These are phyloP conservation scores for Coniella vitis DNA, from an alignment of 2,329 filamentous ascomycete species.

Conservation along the genomic window DNA sequence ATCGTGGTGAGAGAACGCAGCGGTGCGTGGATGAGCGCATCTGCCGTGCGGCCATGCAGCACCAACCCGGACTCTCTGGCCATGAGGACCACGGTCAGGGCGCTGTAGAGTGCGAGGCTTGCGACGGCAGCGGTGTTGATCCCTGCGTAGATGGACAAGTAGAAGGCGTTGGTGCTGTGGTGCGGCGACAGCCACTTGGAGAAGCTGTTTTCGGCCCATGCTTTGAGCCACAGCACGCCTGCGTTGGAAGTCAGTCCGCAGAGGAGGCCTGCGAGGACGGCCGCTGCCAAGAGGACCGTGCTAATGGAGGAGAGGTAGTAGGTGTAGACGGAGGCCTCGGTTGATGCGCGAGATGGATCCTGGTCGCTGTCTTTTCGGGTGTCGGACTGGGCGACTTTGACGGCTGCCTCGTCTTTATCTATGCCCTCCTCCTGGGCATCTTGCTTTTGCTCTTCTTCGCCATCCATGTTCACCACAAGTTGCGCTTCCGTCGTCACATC, in stretches of 20 bases:
- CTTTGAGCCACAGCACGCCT: slow-evolving; percentile 14
- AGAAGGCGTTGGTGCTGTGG: slow-evolving; percentile 21
- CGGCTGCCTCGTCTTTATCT: neutral
- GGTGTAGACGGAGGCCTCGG: slow-evolving; percentile 4
- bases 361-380: neutral
- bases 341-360: neutral
- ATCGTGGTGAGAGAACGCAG: slow-evolving; percentile 21
- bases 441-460: neutral
- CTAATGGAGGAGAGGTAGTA: slow-evolving; percentile 12
- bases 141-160: slow-evolving; percentile 24
- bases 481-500: neutral
- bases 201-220: slow-evolving; percentile 16
- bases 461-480: neutral
- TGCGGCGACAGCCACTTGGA: neutral
- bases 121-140: slow-evolving; percentile 19
- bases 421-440: too few relatives aligned
- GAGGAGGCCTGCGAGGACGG: neutral
- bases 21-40: slow-evolving; percentile 27
- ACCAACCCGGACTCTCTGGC: slow-evolving; percentile 18
- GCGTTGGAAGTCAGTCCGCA: slow-evolving; percentile 6
- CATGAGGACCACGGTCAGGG: slow-evolving; percentile 19
- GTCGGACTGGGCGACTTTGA: too few relatives aligned
- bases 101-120: slow-evolving; percentile 19
- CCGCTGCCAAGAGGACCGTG: neutral
- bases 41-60: slow-evolving; percentile 25